Percentiles rank a stretch among this genome's conserved stretches.
phyloP scores from a whole-genome alignment of 768 basidiomycete species.

The Piloderma croceum region DNA sequence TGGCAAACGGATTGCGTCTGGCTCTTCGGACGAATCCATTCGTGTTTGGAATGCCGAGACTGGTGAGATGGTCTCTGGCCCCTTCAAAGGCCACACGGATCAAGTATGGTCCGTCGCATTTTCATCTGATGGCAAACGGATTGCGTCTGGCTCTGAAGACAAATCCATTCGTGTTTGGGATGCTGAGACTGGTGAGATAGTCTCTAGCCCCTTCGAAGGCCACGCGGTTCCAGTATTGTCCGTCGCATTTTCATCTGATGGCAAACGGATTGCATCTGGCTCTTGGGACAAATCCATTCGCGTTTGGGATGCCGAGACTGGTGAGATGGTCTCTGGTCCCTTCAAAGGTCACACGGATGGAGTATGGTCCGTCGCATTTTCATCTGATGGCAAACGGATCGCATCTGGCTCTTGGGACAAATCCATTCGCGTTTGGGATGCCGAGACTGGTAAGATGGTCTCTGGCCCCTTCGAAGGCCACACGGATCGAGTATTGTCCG shows the following conservation, averaged over 20 bases:
- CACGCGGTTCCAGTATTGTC: too few relatives aligned
- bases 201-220: too few relatives aligned
- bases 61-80: conserved; percentile 4
- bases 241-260: conserved; percentile 16
- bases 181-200: conserved; percentile 11
- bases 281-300: too few relatives aligned
- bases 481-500: too few relatives aligned
- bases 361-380: conserved; percentile 32
- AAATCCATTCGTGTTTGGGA: conserved; percentile 23
- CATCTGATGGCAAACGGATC: conserved; percentile 33
- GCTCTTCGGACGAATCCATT: conserved; percentile 11
- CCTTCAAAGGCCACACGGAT: background rate
- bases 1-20: too few relatives aligned
- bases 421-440: conserved; percentile 46
- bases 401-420: too few relatives aligned
- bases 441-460: conserved; percentile 28
- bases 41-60: conserved; percentile 12
- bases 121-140: conserved; percentile 14
- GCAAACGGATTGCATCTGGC: conserved; percentile 14
- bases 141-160: conserved; percentile 21
- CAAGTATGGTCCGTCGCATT: conserved; percentile 1
- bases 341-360: too few relatives aligned
- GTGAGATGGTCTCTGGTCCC: too few relatives aligned
- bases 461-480: conserved; percentile 14
- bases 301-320: too few relatives aligned